Evolutionary conservation across 495 filamentous ascomycete genomes (phyloP).

Genomic region (Lindgomyces ingoldianus): DNA sequence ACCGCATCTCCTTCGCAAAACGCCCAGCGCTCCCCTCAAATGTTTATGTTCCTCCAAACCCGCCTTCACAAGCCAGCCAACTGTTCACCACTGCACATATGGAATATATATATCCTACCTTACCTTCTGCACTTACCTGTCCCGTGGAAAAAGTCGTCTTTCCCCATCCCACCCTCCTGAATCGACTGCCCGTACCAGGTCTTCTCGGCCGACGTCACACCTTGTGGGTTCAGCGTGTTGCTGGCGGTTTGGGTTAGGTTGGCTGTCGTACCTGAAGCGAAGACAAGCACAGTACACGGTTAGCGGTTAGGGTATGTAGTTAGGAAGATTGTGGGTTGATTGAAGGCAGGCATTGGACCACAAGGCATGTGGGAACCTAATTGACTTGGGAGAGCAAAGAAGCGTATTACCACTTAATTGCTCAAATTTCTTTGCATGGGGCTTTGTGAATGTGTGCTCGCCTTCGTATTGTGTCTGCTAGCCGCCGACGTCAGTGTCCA

Average conservation of each 20-base stretch:
- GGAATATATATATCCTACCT: background rate
- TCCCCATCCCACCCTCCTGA: slow-evolving; percentile 60
- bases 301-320: too few relatives aligned
- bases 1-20: slow-evolving; percentile 56
- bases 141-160: slow-evolving; percentile 35
- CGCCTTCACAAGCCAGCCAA: background rate
- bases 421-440: slow-evolving; percentile 58
- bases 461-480: slow-evolving; percentile 69
- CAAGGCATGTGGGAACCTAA: too few relatives aligned
- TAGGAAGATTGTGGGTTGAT: too few relatives aligned
- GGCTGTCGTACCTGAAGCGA: background rate
- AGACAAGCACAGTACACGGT: too few relatives aligned
- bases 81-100: slow-evolving; percentile 8
- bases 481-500: slow-evolving; percentile 65
- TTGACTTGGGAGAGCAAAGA: too few relatives aligned
- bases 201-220: slow-evolving; percentile 51
- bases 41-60: slow-evolving; percentile 21
- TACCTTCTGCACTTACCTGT: slow-evolving; percentile 24
- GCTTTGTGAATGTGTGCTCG: slow-evolving; percentile 51
- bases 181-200: slow-evolving; percentile 53
- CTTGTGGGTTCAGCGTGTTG: slow-evolving; percentile 41
- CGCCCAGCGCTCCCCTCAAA: slow-evolving; percentile 38
- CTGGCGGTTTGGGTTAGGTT: background rate
- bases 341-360: too few relatives aligned
- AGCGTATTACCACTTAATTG: slow-evolving; percentile 65